Evolutionary conservation across 176 grass and related monocot species (phyloP).

Genomic region (Carex littledalei): DNA sequence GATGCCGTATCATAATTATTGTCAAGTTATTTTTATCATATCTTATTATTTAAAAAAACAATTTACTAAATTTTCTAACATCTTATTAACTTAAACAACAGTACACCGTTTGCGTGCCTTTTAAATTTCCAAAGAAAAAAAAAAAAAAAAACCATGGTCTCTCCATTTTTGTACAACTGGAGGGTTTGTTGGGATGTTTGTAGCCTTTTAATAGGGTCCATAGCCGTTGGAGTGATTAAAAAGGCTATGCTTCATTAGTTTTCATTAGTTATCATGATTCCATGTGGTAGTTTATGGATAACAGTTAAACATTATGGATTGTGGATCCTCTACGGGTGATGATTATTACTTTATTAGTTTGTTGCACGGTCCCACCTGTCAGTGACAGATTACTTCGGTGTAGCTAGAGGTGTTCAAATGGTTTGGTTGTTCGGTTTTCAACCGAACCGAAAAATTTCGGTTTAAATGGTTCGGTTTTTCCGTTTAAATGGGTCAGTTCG

Average conservation of each 20-base stretch:
- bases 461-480: too few species aligned
- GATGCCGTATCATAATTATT: background rate
- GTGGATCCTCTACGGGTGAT: background rate
- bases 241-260: background rate
- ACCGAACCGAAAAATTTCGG: too few species aligned
- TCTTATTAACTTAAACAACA: background rate
- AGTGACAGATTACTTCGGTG: background rate
- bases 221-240: conserved; percentile 3
- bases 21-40: background rate
- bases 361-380: background rate
- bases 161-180: background rate
- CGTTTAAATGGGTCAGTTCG: too few species aligned
- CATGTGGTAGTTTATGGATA: conserved; percentile 13
- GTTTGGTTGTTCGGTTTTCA: too few species aligned
- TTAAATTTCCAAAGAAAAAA: background rate
- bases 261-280: conserved; percentile 4
- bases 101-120: background rate
- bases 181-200: background rate
- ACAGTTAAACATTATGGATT: conserved; percentile 1
- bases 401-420: too few species aligned
- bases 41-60: background rate
- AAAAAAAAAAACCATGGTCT: background rate
- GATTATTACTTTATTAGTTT: background rate
- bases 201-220: background rate
- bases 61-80: background rate